Evolutionary conservation across 352 stramenopile species (phyloP).

Genomic region (Globisporangium solare): DNA sequence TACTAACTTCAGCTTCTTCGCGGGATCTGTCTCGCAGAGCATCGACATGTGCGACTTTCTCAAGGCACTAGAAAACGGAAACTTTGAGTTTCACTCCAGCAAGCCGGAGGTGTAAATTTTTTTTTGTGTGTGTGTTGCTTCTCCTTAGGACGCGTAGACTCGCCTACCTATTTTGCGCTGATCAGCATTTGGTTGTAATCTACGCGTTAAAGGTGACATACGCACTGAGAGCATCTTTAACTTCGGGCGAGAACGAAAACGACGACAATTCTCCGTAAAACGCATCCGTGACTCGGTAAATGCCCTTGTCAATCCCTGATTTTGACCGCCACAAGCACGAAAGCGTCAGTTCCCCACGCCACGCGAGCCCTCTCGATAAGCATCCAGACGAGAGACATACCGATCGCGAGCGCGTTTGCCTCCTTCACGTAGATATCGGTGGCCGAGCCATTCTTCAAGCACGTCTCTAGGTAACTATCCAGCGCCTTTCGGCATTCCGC

Average conservation of each 20-base stretch:
- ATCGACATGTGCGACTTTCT: constrained; percentile 47
- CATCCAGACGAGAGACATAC: constrained; percentile 17
- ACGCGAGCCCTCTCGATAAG: too few species aligned
- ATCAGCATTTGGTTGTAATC: constrained; percentile 8
- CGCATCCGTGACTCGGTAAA: constrained; percentile 70
- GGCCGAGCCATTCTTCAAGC: constrained; percentile 50
- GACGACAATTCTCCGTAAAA: constrained; percentile 58
- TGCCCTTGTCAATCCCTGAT: constrained; percentile 68
- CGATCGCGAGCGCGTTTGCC: constrained; percentile 50
- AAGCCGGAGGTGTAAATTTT: too few species aligned
- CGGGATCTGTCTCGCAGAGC: constrained; percentile 9
- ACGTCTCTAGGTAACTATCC: constrained; percentile 65
- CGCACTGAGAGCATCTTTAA: constrained; percentile 43
- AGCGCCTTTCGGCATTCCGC: constrained; percentile 61
- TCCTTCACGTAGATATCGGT: constrained; percentile 63
- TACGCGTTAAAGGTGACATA: constrained; percentile 46
- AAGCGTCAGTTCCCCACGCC: too few species aligned
- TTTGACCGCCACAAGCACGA: constrained; percentile 1
- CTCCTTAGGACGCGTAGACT: too few species aligned
- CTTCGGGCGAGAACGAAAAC: constrained; percentile 41
- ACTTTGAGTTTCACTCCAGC: constrained; percentile 25
- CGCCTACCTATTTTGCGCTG: too few species aligned
- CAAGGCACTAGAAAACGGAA: constrained; percentile 29
- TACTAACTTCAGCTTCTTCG: too few species aligned
- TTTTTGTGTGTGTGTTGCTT: too few species aligned